Evolutionary conservation across 1,139 yeast species (phyloP).

Genomic region (Kodamaea ohmeri): DNA sequence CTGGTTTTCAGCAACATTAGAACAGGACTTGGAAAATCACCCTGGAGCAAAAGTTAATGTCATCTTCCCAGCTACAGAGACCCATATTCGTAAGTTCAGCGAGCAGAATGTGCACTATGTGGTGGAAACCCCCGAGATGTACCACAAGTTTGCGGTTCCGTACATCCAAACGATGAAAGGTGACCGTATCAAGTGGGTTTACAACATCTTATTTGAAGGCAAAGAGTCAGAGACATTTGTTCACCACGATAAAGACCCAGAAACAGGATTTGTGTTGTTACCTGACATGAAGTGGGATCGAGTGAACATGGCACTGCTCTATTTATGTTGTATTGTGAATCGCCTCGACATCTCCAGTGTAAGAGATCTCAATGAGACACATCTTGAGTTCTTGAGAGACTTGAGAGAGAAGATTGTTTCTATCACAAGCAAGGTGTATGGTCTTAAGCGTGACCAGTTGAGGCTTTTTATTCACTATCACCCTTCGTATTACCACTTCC

Average conservation of each 20-base stretch:
- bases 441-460: constrained; percentile 45
- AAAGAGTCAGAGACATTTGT: constrained; percentile 82
- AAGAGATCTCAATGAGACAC: constrained; percentile 65
- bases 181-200: constrained; percentile 83
- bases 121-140: constrained; percentile 78
- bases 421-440: constrained; percentile 47
- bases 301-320: constrained; percentile 61
- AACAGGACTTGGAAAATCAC: constrained; percentile 41
- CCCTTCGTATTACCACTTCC: constrained; percentile 95
- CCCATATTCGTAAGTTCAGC: constrained; percentile 75
- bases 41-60: constrained; percentile 75
- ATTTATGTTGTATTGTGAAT: constrained; percentile 74
- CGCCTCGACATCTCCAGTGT: constrained; percentile 69
- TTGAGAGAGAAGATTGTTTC: constrained; percentile 44
- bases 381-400: constrained; percentile 53
- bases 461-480: constrained; percentile 85
- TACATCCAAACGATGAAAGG: constrained; percentile 78
- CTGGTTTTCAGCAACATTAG: constrained; percentile 66
- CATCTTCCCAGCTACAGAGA: constrained; percentile 86
- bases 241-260: constrained; percentile 55
- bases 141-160: constrained; percentile 60
- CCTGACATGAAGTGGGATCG: constrained; percentile 97
- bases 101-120: constrained; percentile 58
- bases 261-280: constrained; percentile 56
- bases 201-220: constrained; percentile 76